Percentiles rank a stretch among this genome's conserved stretches.
Conservation (phyloP, 768 basidiomycete species). For the Pleurotus pulmonarius region DNA sequence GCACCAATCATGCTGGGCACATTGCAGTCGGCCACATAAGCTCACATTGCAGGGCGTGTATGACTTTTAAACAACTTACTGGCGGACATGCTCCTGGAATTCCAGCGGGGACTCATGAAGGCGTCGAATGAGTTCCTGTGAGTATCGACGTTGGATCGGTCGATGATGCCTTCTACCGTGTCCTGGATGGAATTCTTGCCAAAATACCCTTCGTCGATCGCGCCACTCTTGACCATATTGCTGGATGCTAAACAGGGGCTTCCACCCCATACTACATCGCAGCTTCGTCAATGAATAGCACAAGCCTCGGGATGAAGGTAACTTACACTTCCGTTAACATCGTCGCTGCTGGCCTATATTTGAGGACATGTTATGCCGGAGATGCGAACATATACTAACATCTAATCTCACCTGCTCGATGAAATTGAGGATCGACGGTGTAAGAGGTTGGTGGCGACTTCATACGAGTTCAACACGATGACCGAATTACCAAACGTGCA, state of each 20-base stretch:
- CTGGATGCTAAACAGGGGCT: slow-evolving; percentile 34
- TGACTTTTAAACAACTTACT: slow-evolving; percentile 23
- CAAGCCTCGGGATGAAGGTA: neutral
- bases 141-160: slow-evolving; percentile 22
- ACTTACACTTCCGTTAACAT: slow-evolving; percentile 24
- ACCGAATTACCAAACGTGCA: slow-evolving; percentile 25
- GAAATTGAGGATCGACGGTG: slow-evolving; percentile 37
- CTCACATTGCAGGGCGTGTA: too few species aligned
- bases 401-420: slow-evolving; percentile 19
- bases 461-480: slow-evolving; percentile 31
- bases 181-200: slow-evolving; percentile 33
- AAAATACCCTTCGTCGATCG: slow-evolving; percentile 35
- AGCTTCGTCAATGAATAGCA: too few species aligned
- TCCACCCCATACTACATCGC: slow-evolving; percentile 34
- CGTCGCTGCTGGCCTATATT: slow-evolving; percentile 15
- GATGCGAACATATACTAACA: too few species aligned
- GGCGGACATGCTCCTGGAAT: slow-evolving; percentile 28
- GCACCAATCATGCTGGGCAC: neutral
- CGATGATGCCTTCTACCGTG: slow-evolving; percentile 24
- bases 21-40: slow-evolving; percentile 8
- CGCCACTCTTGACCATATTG: slow-evolving; percentile 40
- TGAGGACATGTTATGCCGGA: too few species aligned
- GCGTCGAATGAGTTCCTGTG: slow-evolving; percentile 27
- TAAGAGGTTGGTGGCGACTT: slow-evolving; percentile 33
- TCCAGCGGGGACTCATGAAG: slow-evolving; percentile 32